Evolutionary conservation across 192 early-diverging fungal species (phyloP).

Genomic region (Funneliformis geosporum): DNA sequence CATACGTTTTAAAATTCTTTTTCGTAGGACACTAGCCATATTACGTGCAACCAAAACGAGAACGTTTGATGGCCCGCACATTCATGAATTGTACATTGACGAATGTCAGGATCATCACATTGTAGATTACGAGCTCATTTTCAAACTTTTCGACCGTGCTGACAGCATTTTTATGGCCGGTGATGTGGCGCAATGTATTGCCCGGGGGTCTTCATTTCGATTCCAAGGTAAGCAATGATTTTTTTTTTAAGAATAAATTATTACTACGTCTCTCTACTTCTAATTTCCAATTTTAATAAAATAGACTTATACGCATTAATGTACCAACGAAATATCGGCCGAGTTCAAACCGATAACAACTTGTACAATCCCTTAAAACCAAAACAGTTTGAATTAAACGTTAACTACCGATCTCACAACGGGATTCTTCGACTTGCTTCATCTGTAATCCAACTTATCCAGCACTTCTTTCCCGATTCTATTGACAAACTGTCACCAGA

Average conservation of each 20-base stretch:
- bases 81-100: conserved; percentile 28
- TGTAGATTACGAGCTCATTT: conserved; percentile 9
- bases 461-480: conserved; percentile 6
- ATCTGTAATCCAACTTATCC: not conserved
- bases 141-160: conserved; percentile 7
- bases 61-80: not conserved
- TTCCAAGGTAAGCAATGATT: conserved; percentile 1
- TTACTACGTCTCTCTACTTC: not conserved
- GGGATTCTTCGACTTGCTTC: conserved; percentile 23
- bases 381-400: conserved; percentile 14
- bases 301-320: conserved; percentile 6
- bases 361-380: not conserved
- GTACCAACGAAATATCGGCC: not conserved
- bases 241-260: not conserved
- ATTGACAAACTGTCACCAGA: conserved; percentile 7
- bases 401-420: conserved; percentile 25
- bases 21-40: conserved; percentile 6
- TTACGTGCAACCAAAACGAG: conserved; percentile 11
- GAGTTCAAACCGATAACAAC: not conserved
- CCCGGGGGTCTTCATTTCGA: conserved; percentile 10
- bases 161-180: conserved; percentile 26
- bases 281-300: not conserved
- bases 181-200: conserved; percentile 24
- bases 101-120: not conserved
- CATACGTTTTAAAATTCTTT: not conserved